These are phyloP conservation scores for Gaeumannomyces sp. DNA, from an alignment of 2,329 filamentous ascomycete species.

Conservation along the genomic window DNA sequence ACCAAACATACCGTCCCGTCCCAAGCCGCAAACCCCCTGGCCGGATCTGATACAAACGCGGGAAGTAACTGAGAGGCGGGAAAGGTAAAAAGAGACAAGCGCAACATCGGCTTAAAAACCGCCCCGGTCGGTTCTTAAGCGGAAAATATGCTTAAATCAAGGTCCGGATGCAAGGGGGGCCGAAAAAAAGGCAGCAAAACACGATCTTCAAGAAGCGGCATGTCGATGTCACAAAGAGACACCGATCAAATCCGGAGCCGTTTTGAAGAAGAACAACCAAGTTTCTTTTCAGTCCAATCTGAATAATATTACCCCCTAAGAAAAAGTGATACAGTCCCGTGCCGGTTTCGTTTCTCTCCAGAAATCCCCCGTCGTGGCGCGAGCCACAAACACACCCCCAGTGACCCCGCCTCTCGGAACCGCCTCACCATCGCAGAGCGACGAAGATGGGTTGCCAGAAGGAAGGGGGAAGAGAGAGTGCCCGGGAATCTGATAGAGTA, in stretches of 20 bases:
- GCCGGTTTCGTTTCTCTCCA: background rate
- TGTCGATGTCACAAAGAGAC: too few species aligned
- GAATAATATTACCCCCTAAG: constrained; percentile 8
- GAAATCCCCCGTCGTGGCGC: background rate
- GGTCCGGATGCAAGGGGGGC: too few species aligned
- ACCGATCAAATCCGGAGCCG: background rate
- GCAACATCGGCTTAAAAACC: too few species aligned
- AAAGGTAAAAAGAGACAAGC: too few species aligned
- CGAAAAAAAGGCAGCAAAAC: too few species aligned
- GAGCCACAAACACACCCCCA: background rate
- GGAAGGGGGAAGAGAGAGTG: background rate
- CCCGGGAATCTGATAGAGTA: background rate
- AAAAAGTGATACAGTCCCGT: background rate
- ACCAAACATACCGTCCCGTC: background rate
- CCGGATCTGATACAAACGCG: background rate
- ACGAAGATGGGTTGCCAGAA: background rate
- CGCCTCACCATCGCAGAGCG: background rate
- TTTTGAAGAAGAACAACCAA: background rate
- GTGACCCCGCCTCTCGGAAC: background rate
- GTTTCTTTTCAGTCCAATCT: constrained; percentile 5
- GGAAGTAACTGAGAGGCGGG: too few species aligned
- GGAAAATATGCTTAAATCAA: too few species aligned
- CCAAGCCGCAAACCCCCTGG: background rate
- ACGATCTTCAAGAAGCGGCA: background rate
- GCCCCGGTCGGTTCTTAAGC: background rate